Evolutionary conservation across 108 stramenopile genomes (phyloP).

Genomic region (Pseudonitzschia pungens): DNA sequence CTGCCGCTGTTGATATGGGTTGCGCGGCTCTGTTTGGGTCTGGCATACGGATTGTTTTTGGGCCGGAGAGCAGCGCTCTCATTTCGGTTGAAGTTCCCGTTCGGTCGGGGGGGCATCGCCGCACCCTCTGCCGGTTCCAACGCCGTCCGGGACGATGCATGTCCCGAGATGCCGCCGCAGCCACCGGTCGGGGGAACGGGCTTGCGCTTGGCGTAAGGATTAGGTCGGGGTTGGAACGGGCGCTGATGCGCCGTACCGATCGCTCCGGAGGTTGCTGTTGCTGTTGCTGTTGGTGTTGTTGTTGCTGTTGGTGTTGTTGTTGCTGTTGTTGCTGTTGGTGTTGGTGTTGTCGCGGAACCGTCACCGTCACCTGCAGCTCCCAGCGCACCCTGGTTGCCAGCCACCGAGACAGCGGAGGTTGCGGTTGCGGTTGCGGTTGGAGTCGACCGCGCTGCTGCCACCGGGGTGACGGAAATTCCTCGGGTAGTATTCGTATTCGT

Average conservation of each 20-base stretch:
- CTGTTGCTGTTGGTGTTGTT: neutral
- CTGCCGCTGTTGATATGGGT: neutral
- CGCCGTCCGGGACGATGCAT: neutral
- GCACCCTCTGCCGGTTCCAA: neutral
- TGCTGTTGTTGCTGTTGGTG: too few species aligned
- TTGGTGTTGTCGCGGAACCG: too few species aligned
- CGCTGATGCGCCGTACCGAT: neutral
- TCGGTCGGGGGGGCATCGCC: neutral
- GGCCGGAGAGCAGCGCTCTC: neutral
- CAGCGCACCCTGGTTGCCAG: too few species aligned
- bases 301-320: too few species aligned
- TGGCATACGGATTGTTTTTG: slow-evolving; percentile 1
- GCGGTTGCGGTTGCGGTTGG: too few species aligned
- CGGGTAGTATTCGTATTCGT: too few species aligned
- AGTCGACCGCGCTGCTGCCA: too few species aligned
- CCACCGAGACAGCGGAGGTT: too few species aligned
- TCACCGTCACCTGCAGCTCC: too few species aligned
- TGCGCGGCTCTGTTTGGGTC: neutral
- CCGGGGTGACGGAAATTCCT: too few species aligned
- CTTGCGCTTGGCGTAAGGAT: neutral
- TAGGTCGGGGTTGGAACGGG: neutral
- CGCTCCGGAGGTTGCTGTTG: neutral
- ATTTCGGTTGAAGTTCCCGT: too few species aligned
- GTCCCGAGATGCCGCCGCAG: neutral
- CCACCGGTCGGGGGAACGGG: neutral